Conservation (phyloP, 1,284 basidiomycete genomes). For the Psilocybe mexicana region DNA sequence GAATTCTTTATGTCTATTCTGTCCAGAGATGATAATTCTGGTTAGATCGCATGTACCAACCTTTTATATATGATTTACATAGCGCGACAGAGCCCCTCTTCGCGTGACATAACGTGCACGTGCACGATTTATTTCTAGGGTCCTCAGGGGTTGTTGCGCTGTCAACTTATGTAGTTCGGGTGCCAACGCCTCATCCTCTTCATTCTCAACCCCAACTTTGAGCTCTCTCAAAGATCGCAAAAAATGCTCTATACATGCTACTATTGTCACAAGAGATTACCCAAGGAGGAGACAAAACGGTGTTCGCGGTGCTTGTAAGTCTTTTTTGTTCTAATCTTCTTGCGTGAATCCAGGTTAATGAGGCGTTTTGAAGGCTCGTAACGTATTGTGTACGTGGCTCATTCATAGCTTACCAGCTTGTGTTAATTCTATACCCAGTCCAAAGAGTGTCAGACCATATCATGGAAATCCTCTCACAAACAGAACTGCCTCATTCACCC, state of each 20-base stretch:
- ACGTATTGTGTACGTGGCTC: slow-evolving; percentile 8
- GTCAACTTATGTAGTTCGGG: background rate
- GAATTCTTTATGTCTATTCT: background rate
- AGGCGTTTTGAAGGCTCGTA: slow-evolving; percentile 1
- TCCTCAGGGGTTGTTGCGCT: background rate
- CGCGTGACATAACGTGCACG: background rate
- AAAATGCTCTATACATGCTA: slow-evolving; percentile 9
- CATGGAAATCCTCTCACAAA: slow-evolving; percentile 10
- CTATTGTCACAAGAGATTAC: slow-evolving; percentile 5
- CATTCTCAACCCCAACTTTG: background rate
- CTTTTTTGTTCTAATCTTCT: background rate
- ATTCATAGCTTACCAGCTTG: background rate
- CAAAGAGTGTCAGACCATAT: slow-evolving; percentile 9
- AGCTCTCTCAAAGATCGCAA: background rate
- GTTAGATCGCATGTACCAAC: too few relatives aligned
- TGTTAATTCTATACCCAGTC: background rate
- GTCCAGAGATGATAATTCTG: too few relatives aligned
- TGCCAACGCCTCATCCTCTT: background rate
- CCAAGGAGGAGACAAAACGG: slow-evolving; percentile 2
- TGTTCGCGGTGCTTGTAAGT: slow-evolving; percentile 11
- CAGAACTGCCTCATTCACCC: slow-evolving; percentile 8
- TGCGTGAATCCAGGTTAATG: background rate
- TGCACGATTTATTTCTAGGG: background rate
- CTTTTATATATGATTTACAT: background rate
- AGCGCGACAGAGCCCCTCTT: background rate